These are phyloP conservation scores for Alloteropsis semialata DNA, from an alignment of 176 grass and related monocot species.

Conservation along the genomic window DNA sequence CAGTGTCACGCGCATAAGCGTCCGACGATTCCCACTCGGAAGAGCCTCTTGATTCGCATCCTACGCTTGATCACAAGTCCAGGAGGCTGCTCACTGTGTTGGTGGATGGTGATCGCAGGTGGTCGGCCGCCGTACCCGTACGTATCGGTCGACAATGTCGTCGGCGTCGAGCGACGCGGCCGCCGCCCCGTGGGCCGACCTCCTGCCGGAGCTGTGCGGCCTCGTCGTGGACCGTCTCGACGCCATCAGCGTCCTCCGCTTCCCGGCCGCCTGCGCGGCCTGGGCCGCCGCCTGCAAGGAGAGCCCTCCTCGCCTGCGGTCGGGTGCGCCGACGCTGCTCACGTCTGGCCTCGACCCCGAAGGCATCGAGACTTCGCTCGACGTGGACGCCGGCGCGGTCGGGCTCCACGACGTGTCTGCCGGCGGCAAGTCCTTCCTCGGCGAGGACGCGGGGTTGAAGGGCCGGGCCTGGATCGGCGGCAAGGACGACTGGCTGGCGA, in stretches of 20 bases:
- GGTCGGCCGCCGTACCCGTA: background rate
- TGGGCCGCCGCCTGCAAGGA: background rate
- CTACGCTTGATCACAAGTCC: background rate
- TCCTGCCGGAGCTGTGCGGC: slow-evolving; percentile 15
- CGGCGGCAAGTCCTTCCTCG: background rate
- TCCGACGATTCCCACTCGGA: background rate
- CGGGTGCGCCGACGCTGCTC: slow-evolving; percentile 6
- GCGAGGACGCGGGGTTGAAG: background rate
- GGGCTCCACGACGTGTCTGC: background rate
- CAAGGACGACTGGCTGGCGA: slow-evolving; percentile 22
- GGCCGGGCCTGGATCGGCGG: slow-evolving; percentile 14
- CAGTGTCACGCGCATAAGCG: too few relatives aligned
- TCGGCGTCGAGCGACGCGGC: background rate
- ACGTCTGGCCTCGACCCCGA: background rate
- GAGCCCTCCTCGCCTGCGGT: background rate
- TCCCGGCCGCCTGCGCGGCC: background rate
- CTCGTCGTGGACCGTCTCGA: slow-evolving; percentile 13
- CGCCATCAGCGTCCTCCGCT: background rate
- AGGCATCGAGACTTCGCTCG: background rate
- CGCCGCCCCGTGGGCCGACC: background rate
- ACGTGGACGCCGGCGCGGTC: background rate
- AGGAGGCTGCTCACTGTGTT: background rate
- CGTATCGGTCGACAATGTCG: background rate
- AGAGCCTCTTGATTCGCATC: background rate
- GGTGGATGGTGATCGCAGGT: background rate